phyloP scores from a whole-genome alignment of 106 monocot species.

The Narthecium ossifragum region DNA sequence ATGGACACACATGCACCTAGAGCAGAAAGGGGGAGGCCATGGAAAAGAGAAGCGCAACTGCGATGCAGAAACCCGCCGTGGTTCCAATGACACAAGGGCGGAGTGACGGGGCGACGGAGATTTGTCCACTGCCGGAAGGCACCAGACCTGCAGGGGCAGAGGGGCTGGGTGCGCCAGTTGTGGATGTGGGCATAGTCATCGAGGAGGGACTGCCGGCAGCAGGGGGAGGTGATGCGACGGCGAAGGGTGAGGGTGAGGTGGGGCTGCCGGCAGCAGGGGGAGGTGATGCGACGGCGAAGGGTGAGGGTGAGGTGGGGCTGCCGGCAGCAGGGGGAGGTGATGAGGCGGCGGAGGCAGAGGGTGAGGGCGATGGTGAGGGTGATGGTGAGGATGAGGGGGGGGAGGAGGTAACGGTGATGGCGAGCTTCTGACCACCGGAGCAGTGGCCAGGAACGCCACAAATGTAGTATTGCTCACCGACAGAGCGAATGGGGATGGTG shows the following conservation, averaged over 20 bases:
- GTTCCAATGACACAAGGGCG: no score
- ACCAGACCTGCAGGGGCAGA: neutral
- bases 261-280: neutral
- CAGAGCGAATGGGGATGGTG: constrained; percentile 12
- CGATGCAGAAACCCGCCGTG: no score
- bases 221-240: neutral
- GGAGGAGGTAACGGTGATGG: constrained; percentile 17
- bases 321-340: neutral
- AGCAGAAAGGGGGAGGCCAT: no score
- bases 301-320: neutral
- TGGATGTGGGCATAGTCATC: no score
- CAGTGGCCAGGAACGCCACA: constrained; percentile 30
- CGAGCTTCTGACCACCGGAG: constrained; percentile 20
- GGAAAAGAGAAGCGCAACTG: no score
- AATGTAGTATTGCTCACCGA: constrained; percentile 26
- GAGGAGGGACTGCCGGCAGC: neutral
- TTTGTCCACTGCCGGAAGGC: no score
- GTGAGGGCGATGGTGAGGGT: neutral
- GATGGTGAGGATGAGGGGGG: neutral
- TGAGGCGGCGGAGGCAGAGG: neutral
- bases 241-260: neutral
- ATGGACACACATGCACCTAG: no score
- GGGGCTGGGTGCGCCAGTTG: neutral
- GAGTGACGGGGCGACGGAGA: no score
- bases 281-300: neutral